Evolutionary conservation across 2,329 filamentous ascomycete species (phyloP).

Genomic region (Calonectria pauciramosa): DNA sequence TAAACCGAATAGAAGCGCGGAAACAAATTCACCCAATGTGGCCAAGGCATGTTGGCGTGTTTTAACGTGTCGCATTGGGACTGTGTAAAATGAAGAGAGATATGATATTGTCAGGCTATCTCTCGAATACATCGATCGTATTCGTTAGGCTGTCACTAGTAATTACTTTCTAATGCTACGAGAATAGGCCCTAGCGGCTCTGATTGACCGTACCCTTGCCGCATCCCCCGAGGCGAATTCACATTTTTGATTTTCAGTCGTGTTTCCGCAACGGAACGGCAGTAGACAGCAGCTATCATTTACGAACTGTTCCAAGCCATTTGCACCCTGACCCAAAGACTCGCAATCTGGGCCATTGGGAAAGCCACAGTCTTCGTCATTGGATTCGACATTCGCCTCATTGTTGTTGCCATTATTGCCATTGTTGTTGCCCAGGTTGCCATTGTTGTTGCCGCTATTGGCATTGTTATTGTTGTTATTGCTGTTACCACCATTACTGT

Average conservation of each 20-base stretch:
- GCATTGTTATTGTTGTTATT: not conserved
- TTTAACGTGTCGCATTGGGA: not conserved
- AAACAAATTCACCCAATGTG: not conserved
- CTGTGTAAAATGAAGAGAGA: not conserved
- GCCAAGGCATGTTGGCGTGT: not conserved
- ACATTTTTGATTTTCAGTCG: conserved; percentile 11
- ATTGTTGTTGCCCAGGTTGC: not conserved
- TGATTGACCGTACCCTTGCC: not conserved
- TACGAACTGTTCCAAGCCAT: conserved; percentile 18
- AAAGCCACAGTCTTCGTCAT: conserved; percentile 8
- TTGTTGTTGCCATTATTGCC: not conserved
- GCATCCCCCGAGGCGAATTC: not conserved
- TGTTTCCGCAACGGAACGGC: conserved; percentile 18
- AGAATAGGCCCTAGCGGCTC: not conserved
- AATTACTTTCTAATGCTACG: not conserved
- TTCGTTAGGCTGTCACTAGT: no score
- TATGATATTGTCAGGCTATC: not conserved
- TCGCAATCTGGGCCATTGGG: conserved; percentile 14
- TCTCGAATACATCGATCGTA: not conserved
- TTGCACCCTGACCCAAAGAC: conserved; percentile 12
- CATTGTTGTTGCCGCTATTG: not conserved
- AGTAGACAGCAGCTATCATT: conserved; percentile 23
- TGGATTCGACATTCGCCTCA: not conserved
- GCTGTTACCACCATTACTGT: not conserved
- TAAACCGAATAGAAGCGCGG: not conserved